These are phyloP conservation scores for Ophiorrhiza pumila DNA, from an alignment of 257 asterid species.

Conservation along the genomic window DNA sequence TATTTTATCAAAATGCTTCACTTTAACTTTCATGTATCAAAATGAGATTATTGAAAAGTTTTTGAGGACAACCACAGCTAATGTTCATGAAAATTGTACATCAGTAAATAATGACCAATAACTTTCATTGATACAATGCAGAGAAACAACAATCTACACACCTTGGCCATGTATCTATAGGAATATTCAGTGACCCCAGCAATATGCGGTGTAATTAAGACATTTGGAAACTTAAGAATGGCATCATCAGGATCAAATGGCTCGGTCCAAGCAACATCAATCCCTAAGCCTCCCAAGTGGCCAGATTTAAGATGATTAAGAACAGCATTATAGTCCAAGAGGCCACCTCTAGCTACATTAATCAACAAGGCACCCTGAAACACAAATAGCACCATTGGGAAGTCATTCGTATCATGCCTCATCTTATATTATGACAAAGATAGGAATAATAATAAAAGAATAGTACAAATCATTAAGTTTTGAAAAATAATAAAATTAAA, in stretches of 20 bases:
- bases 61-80: not conserved
- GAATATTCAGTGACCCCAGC: constrained; percentile 84
- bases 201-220: constrained; percentile 86
- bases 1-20: too few relatives aligned
- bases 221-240: constrained; percentile 70
- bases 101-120: not conserved
- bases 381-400: not conserved
- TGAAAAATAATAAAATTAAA: too few relatives aligned
- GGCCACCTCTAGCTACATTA: constrained; percentile 88
- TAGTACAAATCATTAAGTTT: not conserved
- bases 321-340: constrained; percentile 74
- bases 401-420: not conserved
- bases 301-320: constrained; percentile 62
- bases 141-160: constrained; percentile 18
- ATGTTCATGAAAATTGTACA: not conserved
- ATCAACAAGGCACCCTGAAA: constrained; percentile 71
- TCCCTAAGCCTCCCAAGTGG: constrained; percentile 94
- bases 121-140: not conserved
- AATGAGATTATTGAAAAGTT: not conserved
- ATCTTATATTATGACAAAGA: not conserved
- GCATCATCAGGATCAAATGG: constrained; percentile 91
- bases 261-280: constrained; percentile 93
- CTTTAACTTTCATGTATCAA: too few relatives aligned
- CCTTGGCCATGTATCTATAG: constrained; percentile 88
- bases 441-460: too few relatives aligned